Percentiles rank a stretch among this genome's conserved stretches.
phyloP scores from a whole-genome alignment of 192 early-diverging fungal genomes.

The Backusella macrospora region DNA sequence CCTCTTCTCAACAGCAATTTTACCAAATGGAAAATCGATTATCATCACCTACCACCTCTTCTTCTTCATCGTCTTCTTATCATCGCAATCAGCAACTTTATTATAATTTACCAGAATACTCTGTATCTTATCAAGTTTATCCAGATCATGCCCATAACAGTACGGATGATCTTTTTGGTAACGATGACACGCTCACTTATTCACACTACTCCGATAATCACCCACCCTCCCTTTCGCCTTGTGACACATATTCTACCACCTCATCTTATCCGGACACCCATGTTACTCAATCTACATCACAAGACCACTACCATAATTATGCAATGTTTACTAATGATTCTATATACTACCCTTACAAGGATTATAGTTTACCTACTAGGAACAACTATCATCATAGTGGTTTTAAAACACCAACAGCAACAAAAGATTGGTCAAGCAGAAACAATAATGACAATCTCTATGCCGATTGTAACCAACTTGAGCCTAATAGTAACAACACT shows the following conservation, averaged over 20 bases:
- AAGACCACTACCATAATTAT: constrained; percentile 18
- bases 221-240: constrained; percentile 18
- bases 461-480: background rate
- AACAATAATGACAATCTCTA: background rate
- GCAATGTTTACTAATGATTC: constrained; percentile 17
- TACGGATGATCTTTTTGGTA: background rate
- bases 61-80: background rate
- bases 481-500: background rate
- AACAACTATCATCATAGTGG: background rate
- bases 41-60: constrained; percentile 1
- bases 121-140: constrained; percentile 14
- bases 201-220: constrained; percentile 6
- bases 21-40: background rate
- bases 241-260: constrained; percentile 19
- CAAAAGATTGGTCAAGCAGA: too few species aligned
- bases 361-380: background rate
- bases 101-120: background rate
- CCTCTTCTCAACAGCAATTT: background rate
- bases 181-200: constrained; percentile 12
- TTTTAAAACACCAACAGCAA: too few species aligned
- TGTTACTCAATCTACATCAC: constrained; percentile 1
- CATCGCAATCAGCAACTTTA: constrained; percentile 10
- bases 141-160: background rate
- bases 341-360: constrained; percentile 12
- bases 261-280: constrained; percentile 13